Conservation (phyloP, 202 grass and related monocot species). For the Panicum virgatum region DNA sequence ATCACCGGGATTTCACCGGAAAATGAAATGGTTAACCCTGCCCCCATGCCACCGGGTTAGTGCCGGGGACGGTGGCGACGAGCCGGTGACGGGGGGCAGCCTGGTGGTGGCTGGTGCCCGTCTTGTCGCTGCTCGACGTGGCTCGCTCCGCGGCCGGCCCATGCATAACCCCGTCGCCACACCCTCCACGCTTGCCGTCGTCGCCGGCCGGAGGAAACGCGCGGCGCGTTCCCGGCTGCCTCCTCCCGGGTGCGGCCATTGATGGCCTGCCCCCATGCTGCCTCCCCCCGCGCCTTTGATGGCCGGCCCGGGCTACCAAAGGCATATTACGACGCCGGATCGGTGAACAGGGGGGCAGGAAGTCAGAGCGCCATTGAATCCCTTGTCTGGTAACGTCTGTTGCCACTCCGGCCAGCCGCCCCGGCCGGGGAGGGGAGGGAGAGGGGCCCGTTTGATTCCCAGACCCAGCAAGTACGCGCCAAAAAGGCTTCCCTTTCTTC, state of each 20-base stretch:
- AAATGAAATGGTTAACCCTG: too few species aligned
- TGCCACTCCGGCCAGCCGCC: not conserved
- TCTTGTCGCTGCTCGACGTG: constrained; percentile 31
- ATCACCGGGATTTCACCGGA: too few species aligned
- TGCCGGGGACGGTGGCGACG: constrained; percentile 23
- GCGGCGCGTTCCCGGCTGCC: not conserved
- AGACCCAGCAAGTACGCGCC: not conserved
- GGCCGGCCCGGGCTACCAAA: constrained; percentile 18
- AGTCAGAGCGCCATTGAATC: constrained; percentile 52
- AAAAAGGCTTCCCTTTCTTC: not conserved
- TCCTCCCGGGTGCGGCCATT: constrained; percentile 20
- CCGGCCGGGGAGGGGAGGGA: not conserved
- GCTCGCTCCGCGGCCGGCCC: not conserved
- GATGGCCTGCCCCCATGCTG: constrained; percentile 6
- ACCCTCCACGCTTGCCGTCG: not conserved
- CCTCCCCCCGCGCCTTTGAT: not conserved
- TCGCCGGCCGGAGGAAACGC: constrained; percentile 18
- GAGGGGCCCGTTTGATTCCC: constrained; percentile 4
- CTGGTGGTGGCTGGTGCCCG: constrained; percentile 8
- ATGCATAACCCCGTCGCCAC: not conserved
- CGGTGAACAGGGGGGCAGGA: constrained; percentile 32
- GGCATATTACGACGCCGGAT: constrained; percentile 11
- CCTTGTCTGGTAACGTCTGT: constrained; percentile 35
- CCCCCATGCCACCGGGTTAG: constrained; percentile 21
- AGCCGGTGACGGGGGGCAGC: constrained; percentile 4